These are phyloP conservation scores for Mycena polygramma DNA, from an alignment of 768 basidiomycete genomes.

Conservation along the genomic window DNA sequence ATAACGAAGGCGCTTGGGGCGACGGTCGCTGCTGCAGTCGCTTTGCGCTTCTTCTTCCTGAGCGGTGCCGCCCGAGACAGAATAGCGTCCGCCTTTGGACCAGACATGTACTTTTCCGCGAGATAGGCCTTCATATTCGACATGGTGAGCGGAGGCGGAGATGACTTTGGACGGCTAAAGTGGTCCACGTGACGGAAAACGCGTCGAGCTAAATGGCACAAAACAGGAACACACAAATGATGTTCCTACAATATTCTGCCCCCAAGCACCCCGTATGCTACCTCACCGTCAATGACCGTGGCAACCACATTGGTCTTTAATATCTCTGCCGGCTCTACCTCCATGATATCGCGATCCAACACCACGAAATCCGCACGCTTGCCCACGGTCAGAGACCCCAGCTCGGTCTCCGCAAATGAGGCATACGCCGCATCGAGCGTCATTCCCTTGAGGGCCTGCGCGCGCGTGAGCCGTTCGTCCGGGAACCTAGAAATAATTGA, in stretches of 20 bases:
- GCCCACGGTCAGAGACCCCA: constrained; percentile 81
- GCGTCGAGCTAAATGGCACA: background rate
- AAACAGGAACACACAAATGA: background rate
- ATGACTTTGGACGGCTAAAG: background rate
- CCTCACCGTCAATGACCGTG: constrained; percentile 81
- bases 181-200: constrained; percentile 3
- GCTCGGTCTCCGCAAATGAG: constrained; percentile 76
- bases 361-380: constrained; percentile 93
- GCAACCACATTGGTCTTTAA: constrained; percentile 74
- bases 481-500: constrained; percentile 70
- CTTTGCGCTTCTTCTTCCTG: constrained; percentile 87
- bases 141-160: constrained; percentile 44
- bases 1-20: constrained; percentile 53
- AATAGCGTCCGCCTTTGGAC: constrained; percentile 96
- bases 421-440: constrained; percentile 93
- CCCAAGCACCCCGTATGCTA: constrained; percentile 66
- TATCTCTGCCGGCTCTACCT: constrained; percentile 69
- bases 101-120: constrained; percentile 95
- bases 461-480: constrained; percentile 79
- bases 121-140: constrained; percentile 83
- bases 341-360: constrained; percentile 86
- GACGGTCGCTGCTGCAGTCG: constrained; percentile 34
- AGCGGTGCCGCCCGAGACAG: constrained; percentile 71
- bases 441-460: constrained; percentile 91
- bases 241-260: background rate